Base-by-base conservation (phyloP, 106 monocot genomes). In the Dendrobium chrysotoxum region DNA sequence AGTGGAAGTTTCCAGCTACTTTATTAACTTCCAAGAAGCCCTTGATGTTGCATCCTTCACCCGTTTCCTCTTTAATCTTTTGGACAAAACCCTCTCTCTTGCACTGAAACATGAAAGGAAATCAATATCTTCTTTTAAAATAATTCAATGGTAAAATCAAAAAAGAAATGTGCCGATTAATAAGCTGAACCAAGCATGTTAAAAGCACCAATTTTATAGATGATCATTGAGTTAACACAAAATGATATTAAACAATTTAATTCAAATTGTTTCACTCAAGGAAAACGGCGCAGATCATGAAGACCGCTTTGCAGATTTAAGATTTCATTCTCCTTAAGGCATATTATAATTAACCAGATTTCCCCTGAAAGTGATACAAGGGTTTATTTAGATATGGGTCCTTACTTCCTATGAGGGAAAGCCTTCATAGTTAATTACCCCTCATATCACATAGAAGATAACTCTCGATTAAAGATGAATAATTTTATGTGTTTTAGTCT, bases 1-100 rank as follows among this genome's bases (percentile, higher is more conserved):
- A 99, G 80, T 99, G 95, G 81, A 99, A 95, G 87, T 88, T 99
- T 84, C 98, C 98, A 79, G 98, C 98, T 30, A 99, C 98, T 93
- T 95, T 99, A 83, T 82, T 99, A 17, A 99, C 98, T 83, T 99
- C 92, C 87, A 99, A 54, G 81, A 99, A 95, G 57, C 98, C 98
- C 80, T 99, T 84, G 38, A 99, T 84, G 79, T 88, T 99, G 87
- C 98, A 99, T 79, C 98, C 98, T 93, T 99, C 98, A 55, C 98
- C 98, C 42, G 86, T 86, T 85, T 99, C 98, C 79, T 99, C 95
- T 80, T 93, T 99, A 76, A 99, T 80, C 81, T 88, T 91, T 79
- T 91, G 89, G 28, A 95, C 82, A 79, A 89, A 99, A 18, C 98
- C 98, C 82, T 99, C 98, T 87, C 98, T 91, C 75, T 92, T 91